Evolutionary conservation across 129 eudicot species (phyloP).

Genomic region (Escallonia herrerae): DNA sequence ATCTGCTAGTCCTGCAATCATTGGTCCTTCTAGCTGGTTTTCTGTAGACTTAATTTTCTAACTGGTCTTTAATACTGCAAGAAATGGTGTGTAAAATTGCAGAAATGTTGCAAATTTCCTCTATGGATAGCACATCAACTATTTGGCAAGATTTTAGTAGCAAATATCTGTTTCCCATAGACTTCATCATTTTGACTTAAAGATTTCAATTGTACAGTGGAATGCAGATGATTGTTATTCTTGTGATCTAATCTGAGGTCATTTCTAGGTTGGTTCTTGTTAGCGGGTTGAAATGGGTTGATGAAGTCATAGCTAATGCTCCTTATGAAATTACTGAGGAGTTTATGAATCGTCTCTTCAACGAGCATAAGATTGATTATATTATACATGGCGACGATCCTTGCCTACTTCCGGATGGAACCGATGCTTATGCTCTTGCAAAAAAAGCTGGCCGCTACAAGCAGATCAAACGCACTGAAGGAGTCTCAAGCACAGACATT

Average conservation of each 20-base stretch:
- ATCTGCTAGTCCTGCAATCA: no score
- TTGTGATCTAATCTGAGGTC: slow-evolving; percentile 6
- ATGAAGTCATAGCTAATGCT: slow-evolving; percentile 84
- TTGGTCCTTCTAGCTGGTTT: no score
- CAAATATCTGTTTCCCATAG: not conserved
- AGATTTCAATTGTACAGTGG: not conserved
- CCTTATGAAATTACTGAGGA: slow-evolving; percentile 89
- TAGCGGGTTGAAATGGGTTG: slow-evolving; percentile 95
- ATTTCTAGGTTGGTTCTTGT: slow-evolving; percentile 70
- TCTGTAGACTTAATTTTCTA: no score
- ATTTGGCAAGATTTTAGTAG: not conserved
- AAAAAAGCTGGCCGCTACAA: slow-evolving; percentile 88
- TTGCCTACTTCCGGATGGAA: slow-evolving; percentile 91
- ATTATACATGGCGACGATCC: slow-evolving; percentile 95
- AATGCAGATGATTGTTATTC: slow-evolving; percentile 10
- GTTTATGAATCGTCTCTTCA: slow-evolving; percentile 77
- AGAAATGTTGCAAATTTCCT: no score
- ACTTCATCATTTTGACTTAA: not conserved
- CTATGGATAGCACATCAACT: not conserved
- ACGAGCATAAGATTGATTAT: slow-evolving; percentile 75
- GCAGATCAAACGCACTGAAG: slow-evolving; percentile 93
- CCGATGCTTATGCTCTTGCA: slow-evolving; percentile 89
- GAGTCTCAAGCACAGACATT: slow-evolving; percentile 92
- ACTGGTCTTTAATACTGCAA: no score
- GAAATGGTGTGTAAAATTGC: no score